A percentile compares a stretch with the other conserved stretches of the same genome.
Conservation (phyloP, 2,329 filamentous ascomycete genomes). For the Botrytis byssoidea region DNA sequence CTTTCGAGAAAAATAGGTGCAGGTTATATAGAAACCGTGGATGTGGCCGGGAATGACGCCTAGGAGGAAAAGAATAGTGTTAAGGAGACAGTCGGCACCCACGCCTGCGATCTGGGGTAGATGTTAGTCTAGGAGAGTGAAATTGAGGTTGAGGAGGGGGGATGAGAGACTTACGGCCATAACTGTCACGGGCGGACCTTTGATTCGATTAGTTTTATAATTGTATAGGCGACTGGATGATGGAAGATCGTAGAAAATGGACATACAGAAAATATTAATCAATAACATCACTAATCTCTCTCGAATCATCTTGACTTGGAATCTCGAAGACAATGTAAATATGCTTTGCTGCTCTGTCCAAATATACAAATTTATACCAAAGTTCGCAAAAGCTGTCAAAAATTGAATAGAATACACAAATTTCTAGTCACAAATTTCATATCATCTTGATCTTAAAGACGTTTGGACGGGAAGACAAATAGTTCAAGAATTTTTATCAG, state of each 20-base stretch:
- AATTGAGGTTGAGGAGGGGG: not conserved
- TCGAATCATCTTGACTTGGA: constrained; percentile 20
- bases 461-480: not conserved
- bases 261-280: constrained; percentile 33
- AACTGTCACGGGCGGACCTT: constrained; percentile 32
- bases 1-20: constrained; percentile 76
- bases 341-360: not conserved
- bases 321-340: not conserved
- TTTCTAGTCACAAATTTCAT: not conserved
- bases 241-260: not conserved
- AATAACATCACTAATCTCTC: constrained; percentile 25
- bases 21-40: constrained; percentile 50
- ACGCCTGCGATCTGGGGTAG: constrained; percentile 27
- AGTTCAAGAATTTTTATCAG: not conserved
- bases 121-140: not conserved
- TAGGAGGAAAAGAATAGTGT: constrained; percentile 30
- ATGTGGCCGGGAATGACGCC: constrained; percentile 36
- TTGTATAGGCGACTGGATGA: not conserved
- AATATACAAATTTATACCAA: not conserved
- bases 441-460: not conserved
- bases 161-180: constrained; percentile 25
- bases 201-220: not conserved
- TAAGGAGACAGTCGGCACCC: constrained; percentile 31
- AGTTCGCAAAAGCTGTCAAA: not conserved
- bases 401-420: not conserved